These are phyloP conservation scores for Coemansia sp. DNA, from an alignment of 192 early-diverging fungal species.

Conservation along the genomic window DNA sequence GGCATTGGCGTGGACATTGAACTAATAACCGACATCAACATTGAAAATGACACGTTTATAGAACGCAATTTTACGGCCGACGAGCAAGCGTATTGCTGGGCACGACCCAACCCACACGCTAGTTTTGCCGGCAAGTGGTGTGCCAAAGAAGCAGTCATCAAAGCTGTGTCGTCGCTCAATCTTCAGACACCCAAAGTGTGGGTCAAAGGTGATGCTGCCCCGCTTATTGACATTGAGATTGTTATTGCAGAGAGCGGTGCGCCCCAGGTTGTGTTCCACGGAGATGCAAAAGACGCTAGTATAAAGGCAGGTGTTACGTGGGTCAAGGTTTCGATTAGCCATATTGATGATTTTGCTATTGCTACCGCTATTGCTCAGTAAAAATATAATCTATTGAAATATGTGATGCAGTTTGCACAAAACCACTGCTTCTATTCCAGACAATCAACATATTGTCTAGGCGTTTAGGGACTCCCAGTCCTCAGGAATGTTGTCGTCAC, in stretches of 20 bases:
- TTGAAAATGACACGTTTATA: conserved; percentile 81
- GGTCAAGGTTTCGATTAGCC: conserved; percentile 90
- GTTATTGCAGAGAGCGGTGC: conserved; percentile 66
- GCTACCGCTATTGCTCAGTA: conserved; percentile 74
- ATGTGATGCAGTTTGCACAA: not conserved
- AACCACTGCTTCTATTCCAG: not conserved
- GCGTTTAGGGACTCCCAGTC: conserved; percentile 44
- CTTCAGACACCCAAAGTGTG: conserved; percentile 60
- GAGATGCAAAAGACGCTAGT: conserved; percentile 74
- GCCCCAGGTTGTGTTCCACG: conserved; percentile 78
- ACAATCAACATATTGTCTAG: not conserved
- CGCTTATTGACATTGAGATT: conserved; percentile 90
- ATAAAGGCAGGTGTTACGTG: conserved; percentile 67
- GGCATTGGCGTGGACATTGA: conserved; percentile 90
- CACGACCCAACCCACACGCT: conserved; percentile 68
- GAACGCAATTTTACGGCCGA: conserved; percentile 85
- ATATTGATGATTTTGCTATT: conserved; percentile 86
- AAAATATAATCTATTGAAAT: not conserved
- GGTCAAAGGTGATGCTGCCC: conserved; percentile 79
- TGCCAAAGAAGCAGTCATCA: conserved; percentile 95
- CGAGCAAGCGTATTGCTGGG: conserved; percentile 80
- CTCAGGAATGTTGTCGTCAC: conserved; percentile 28
- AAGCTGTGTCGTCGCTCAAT: conserved; percentile 77
- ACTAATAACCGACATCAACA: conserved; percentile 75
- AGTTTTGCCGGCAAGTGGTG: conserved; percentile 94